Percentiles rank a stretch among this genome's conserved stretches.
phyloP scores from a whole-genome alignment of 2,329 filamentous ascomycete species.

The Epichloe hybrida region DNA sequence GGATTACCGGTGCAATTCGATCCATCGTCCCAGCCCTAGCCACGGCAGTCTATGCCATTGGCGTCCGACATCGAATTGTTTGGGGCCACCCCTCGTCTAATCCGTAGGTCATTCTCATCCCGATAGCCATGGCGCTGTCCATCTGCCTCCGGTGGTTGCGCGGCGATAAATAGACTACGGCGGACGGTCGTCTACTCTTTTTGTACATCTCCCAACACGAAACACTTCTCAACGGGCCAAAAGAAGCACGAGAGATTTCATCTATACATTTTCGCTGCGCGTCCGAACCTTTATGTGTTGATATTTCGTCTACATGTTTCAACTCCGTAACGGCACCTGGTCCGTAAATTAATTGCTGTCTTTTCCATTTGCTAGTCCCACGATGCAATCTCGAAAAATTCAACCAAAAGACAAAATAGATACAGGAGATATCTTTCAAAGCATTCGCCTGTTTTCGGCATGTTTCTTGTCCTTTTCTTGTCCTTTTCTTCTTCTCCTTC shows the following conservation, averaged over 20 bases:
- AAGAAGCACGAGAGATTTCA: too few species aligned
- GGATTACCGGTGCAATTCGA: slow-evolving; percentile 37
- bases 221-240: too few species aligned
- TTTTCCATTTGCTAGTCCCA: background rate
- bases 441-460: too few species aligned
- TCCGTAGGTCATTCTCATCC: slow-evolving; percentile 16
- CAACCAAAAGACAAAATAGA: background rate
- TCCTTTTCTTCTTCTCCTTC: too few species aligned
- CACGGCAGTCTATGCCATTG: slow-evolving; percentile 53
- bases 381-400: background rate
- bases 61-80: slow-evolving; percentile 47
- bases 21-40: slow-evolving; percentile 54
- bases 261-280: too few species aligned
- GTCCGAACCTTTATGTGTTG: background rate
- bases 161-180: background rate
- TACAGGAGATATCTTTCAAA: too few species aligned
- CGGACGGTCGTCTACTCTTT: background rate
- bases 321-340: background rate
- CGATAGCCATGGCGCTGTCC: slow-evolving; percentile 15
- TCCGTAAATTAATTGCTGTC: background rate
- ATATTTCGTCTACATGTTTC: background rate
- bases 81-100: slow-evolving; percentile 38
- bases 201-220: too few species aligned
- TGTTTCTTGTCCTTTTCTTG: too few species aligned
- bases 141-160: slow-evolving; percentile 16